Evolutionary conservation across 2,329 filamentous ascomycete genomes (phyloP), one percentile per base, ranked within the genome.

Genomic region (Arthrobotrys iridis): DNA sequence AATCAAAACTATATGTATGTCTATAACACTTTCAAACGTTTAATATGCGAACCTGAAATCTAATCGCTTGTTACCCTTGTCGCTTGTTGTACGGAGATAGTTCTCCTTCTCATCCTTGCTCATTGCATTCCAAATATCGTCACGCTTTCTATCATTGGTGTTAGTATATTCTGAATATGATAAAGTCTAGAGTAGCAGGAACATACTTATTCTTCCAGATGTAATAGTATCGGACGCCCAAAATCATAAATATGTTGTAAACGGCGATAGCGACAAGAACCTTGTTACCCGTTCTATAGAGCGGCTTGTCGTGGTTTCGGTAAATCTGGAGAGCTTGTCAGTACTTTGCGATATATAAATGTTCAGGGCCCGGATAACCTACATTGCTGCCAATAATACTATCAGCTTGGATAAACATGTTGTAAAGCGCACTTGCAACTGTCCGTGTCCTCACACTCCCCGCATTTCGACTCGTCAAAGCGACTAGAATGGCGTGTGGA

Each of bases 391-490:
- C 80, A 28, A 84, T 82, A 55, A 86, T 84, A 50, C 80, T 83
- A 22, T 82, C 81, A 0, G 83, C 81, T 68, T 86, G 85, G 0
- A 85, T 83, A 15, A 82, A 82, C 84, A 86, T 86, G 78, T 90
- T 90, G 81, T 90, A 90, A n/a, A 88, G 81, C 0, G 87, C 88
- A 0, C 87, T 86, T 0, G 87, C 87, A 0, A 91, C 87, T 0
- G 88, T 87, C 4, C 88, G 83, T 4, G 86, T 87, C 8, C 88
- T 84, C 7, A 91, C 87, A 0, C 85, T 84, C 76, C 88, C 88
- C 1, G 87, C 86, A 79, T 90, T 91, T 59, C 87, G 85, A 1
- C 87, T 88, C 1, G 85, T 88, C 81, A 88, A 86, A 0, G 85
- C 87, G 0, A 89, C 88, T 1, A 88, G 81, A 28, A 89, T 86